Base-by-base conservation (phyloP, 2,329 filamentous ascomycete species). In the Penicillium rolfsii region DNA sequence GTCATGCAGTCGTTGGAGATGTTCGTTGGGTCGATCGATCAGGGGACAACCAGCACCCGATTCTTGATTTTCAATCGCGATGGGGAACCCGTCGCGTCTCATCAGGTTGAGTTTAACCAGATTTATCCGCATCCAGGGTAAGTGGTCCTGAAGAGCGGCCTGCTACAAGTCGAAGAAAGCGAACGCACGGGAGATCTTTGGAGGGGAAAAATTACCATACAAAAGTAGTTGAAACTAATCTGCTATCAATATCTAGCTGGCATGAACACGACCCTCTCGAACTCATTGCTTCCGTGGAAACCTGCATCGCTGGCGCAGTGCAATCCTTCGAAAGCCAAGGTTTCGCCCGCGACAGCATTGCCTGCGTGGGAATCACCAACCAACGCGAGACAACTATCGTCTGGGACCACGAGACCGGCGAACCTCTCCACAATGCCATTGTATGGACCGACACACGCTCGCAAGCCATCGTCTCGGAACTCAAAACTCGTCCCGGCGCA, bases 401-500 rank as follows among this genome's bases (percentile, higher is more conserved):
- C 24, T 96, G 92, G 92, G 91, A 96, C 76, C 84, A 83, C 63
- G 83, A 84, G 67, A 96, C 90, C 0, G 93, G 93, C 64, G 84
- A 94, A 73, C 87, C 91, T 5, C 82, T 97, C 8, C 84, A 91
- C 80, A 93, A 94, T 73, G 91, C 91, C 54, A 89, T 97, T 65
- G 93, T 92, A 52, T 96, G 93, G 92, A 90, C 92, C 11, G 93
- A 97, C 73, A 96, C 91, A 12, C 85, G 93, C 57, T 93, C 91
- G 35, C 85, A 87, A 64, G 81, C 84, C 40, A 81, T 96, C 24
- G 91, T 94, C 38, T 86, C 89, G 59, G 89, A 93, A 67, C 81
- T 96, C 53, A 93, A 93, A 77, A 74, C 81, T 19, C 84, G 82
- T 50, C 80, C 86, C 3, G 87, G 84, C 48, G 88, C 90, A 22